These are phyloP conservation scores for Trypanosoma brucei DNA, from an alignment of 208 protist genomes.

Conservation along the genomic window DNA sequence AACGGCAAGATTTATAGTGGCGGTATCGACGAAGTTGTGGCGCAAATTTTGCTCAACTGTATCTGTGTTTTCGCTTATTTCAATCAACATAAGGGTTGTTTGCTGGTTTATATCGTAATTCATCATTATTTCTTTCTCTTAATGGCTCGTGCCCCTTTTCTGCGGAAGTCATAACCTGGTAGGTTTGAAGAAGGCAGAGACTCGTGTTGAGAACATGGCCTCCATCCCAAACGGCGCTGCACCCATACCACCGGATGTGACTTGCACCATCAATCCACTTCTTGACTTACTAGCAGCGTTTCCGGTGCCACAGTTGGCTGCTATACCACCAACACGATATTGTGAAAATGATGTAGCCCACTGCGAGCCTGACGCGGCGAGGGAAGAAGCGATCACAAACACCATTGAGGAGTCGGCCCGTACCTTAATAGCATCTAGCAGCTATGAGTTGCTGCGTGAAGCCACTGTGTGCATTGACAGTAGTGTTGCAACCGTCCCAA, in stretches of 20 bases:
- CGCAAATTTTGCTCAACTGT: no score
- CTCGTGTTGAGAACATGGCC: conserved; percentile 2
- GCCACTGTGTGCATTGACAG: background rate
- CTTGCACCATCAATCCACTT: conserved; percentile 11
- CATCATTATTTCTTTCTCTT: no score
- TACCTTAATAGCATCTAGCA: conserved; percentile 14
- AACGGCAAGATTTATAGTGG: no score
- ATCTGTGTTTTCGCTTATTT: no score
- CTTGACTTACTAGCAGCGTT: conserved; percentile 23
- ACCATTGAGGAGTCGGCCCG: conserved; percentile 8
- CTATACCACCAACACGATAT: background rate
- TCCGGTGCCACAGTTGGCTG: conserved; percentile 19
- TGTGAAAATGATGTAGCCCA: background rate
- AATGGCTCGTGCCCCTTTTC: no score
- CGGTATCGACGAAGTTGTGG: no score
- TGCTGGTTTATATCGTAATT: no score
- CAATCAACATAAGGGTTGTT: no score
- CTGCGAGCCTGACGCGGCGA: background rate
- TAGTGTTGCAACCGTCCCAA: background rate
- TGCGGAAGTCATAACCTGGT: no score
- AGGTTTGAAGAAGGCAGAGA: no score
- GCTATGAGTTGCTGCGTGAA: conserved; percentile 16
- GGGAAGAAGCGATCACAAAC: conserved; percentile 1
- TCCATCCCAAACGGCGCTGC: conserved; percentile 7
- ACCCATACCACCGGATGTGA: conserved; percentile 16